Conservation (phyloP, 1,284 basidiomycete species). For the Apiotrichum porosum region DNA sequence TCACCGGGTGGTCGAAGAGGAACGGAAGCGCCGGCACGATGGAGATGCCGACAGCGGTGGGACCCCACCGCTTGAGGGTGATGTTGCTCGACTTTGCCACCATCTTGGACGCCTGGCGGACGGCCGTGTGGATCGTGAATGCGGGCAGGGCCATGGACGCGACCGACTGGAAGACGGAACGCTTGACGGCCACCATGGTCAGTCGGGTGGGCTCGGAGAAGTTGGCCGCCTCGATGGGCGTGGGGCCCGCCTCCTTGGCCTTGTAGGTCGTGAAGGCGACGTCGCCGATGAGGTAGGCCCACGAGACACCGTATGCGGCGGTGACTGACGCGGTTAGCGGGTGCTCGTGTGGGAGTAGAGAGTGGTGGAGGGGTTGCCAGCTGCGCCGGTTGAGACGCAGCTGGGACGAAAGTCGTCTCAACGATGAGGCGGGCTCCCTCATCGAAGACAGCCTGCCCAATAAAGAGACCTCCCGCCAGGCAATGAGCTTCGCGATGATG, state of each 20-base stretch:
- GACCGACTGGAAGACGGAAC: constrained; percentile 79
- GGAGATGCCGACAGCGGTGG: constrained; percentile 58
- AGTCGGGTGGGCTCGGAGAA: constrained; percentile 72
- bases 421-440: too few relatives aligned
- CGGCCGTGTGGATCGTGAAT: constrained; percentile 79
- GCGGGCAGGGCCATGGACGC: constrained; percentile 66
- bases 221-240: constrained; percentile 65
- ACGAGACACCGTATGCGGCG: constrained; percentile 75
- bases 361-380: too few relatives aligned
- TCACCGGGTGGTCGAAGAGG: constrained; percentile 71
- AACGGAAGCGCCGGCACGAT: constrained; percentile 76
- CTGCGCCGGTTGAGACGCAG: too few relatives aligned
- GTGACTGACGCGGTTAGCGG: constrained; percentile 24
- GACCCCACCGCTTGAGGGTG: constrained; percentile 69
- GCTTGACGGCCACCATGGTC: constrained; percentile 65
- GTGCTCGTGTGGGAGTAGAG: too few relatives aligned
- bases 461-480: too few relatives aligned
- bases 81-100: constrained; percentile 63
- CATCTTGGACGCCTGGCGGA: constrained; percentile 68
- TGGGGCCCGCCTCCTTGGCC: constrained; percentile 66
- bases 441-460: too few relatives aligned
- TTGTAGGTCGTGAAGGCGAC: constrained; percentile 91
- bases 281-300: constrained; percentile 70
- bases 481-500: too few relatives aligned
- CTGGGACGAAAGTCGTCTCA: too few relatives aligned